Conservation (phyloP, 352 stramenopile genomes). For the Phytophthora brassicae region DNA sequence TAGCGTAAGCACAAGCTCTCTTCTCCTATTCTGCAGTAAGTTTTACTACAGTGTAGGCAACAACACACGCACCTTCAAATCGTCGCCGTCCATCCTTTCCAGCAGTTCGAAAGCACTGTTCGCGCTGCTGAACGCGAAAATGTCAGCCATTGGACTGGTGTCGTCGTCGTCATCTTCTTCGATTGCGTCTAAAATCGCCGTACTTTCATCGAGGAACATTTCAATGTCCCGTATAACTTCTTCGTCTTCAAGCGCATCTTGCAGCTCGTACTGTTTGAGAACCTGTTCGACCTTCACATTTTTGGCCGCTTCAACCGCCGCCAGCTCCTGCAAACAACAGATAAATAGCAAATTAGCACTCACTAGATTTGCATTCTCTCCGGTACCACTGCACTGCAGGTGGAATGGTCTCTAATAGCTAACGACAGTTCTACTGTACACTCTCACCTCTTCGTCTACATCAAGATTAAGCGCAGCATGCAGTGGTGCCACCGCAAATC, state of each 20-base stretch:
- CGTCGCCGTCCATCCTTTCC: constrained; percentile 68
- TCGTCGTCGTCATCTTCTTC: constrained; percentile 36
- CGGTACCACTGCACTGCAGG: no score
- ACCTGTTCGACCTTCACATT: constrained; percentile 57
- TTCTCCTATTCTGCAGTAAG: background rate
- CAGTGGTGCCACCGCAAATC: constrained; percentile 35
- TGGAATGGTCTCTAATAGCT: no score
- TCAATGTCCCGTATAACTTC: constrained; percentile 48
- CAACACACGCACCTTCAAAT: constrained; percentile 52
- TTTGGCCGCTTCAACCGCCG: constrained; percentile 35
- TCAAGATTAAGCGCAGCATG: constrained; percentile 53
- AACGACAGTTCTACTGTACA: background rate
- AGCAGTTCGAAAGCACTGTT: constrained; percentile 62
- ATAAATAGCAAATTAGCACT: background rate
- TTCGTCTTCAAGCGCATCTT: constrained; percentile 18
- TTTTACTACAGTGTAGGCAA: no score
- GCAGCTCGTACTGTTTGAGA: constrained; percentile 68
- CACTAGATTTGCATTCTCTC: background rate
- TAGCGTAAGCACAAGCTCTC: background rate
- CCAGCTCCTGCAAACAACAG: constrained; percentile 30
- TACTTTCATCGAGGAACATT: constrained; percentile 55
- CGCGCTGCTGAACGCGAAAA: constrained; percentile 64
- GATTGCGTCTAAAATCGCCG: constrained; percentile 36
- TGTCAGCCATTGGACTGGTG: constrained; percentile 45
- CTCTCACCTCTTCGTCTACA: constrained; percentile 40